These are phyloP conservation scores for Papiliotrema fonsecae DNA, from an alignment of 1,284 basidiomycete genomes.

Conservation along the genomic window DNA sequence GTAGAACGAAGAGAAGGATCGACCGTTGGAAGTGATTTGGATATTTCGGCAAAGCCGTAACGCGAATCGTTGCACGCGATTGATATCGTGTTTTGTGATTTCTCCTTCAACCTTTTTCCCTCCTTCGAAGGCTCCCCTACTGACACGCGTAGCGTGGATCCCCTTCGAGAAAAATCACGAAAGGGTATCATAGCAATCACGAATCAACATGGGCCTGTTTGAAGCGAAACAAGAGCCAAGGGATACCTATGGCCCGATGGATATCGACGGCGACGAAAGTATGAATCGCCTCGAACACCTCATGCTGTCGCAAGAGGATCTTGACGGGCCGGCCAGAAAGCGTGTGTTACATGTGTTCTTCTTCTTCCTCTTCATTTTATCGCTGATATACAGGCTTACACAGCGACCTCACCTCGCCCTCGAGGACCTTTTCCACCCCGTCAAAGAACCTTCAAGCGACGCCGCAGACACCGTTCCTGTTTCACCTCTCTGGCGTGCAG, in stretches of 20 bases:
- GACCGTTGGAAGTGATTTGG: too few relatives aligned
- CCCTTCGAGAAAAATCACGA: too few relatives aligned
- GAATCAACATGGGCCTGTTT: not conserved
- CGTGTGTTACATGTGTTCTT: constrained; percentile 32
- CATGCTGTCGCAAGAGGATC: constrained; percentile 13
- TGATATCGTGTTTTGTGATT: too few relatives aligned
- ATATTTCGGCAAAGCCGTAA: too few relatives aligned
- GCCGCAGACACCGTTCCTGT: constrained; percentile 8
- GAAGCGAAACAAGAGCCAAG: not conserved
- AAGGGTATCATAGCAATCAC: too few relatives aligned
- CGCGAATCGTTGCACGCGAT: too few relatives aligned
- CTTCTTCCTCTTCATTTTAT: not conserved
- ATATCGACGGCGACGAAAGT: constrained; percentile 29
- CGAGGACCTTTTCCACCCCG: constrained; percentile 13
- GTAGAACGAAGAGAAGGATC: too few relatives aligned
- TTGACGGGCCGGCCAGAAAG: constrained; percentile 40
- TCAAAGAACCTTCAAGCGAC: constrained; percentile 3
- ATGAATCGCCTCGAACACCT: constrained; percentile 27
- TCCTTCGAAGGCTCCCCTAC: too few relatives aligned
- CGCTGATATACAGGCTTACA: constrained; percentile 30
- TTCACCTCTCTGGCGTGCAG: constrained; percentile 4
- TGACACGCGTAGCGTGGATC: too few relatives aligned
- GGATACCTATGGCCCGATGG: constrained; percentile 35
- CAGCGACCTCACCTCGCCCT: constrained; percentile 24
- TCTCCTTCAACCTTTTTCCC: too few relatives aligned